These are phyloP conservation scores for Penicillium mononematosum DNA, from an alignment of 495 filamentous ascomycete species.

Conservation along the genomic window DNA sequence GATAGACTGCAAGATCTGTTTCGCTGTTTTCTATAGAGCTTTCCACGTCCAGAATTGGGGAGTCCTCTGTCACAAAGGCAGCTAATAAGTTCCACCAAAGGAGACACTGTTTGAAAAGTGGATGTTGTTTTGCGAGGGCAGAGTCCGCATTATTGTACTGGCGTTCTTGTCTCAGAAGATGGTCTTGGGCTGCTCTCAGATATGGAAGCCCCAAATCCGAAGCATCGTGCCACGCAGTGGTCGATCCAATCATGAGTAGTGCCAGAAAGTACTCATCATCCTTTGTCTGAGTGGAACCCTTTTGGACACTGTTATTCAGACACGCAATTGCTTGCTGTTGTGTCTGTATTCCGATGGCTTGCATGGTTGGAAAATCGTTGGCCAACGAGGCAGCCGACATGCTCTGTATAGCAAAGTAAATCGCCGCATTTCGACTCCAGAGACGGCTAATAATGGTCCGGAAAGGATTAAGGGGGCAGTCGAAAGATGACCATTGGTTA, in stretches of 20 bases:
- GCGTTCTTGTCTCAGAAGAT: conserved; percentile 20
- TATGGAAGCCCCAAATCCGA: conserved; percentile 25
- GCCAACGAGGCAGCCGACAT: conserved; percentile 30
- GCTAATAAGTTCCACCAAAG: conserved; percentile 29
- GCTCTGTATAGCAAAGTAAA: conserved; percentile 31
- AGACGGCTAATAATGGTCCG: conserved; percentile 25
- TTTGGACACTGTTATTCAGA: conserved; percentile 19
- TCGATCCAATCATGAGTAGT: conserved; percentile 27
- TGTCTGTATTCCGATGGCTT: conserved; percentile 26
- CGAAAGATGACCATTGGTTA: conserved; percentile 31
- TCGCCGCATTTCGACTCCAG: conserved; percentile 28
- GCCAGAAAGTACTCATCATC: conserved; percentile 30
- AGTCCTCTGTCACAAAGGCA: conserved; percentile 28
- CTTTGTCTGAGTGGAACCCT: conserved; percentile 16
- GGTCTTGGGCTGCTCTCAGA: conserved; percentile 26
- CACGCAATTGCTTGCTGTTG: conserved; percentile 30
- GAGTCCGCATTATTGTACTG: conserved; percentile 21
- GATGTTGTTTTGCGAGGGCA: conserved; percentile 26
- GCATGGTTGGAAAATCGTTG: conserved; percentile 28
- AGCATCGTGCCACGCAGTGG: conserved; percentile 27
- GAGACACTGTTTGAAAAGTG: conserved; percentile 27
- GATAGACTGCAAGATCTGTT: conserved; percentile 21
- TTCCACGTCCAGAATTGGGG: conserved; percentile 22
- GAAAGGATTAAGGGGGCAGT: conserved; percentile 29
- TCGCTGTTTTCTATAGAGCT: conserved; percentile 18